Conservation (phyloP, 2,329 filamentous ascomycete species). For the Lecanosticta acicola region DNA sequence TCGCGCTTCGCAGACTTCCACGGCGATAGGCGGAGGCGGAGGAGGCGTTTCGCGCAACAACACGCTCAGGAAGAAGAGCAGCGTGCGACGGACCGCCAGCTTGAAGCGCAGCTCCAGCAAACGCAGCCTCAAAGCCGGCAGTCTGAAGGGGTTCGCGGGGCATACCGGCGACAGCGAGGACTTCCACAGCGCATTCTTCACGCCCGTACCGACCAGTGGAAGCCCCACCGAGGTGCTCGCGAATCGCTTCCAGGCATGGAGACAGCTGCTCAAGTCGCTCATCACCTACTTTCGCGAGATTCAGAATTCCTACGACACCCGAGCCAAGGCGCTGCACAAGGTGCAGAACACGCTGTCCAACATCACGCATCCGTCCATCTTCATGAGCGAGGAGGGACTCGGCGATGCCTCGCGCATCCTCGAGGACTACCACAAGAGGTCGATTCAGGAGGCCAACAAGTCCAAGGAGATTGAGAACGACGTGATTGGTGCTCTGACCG, state of each 20-base stretch:
- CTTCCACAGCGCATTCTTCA: conserved; percentile 77
- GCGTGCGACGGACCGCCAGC: conserved; percentile 66
- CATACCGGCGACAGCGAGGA: conserved; percentile 55
- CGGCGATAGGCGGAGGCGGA: conserved; percentile 35
- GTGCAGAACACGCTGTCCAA: conserved; percentile 81
- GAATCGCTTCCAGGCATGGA: conserved; percentile 89
- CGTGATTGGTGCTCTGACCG: conserved; percentile 80
- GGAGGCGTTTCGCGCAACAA: conserved; percentile 54
- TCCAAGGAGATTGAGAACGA: conserved; percentile 86
- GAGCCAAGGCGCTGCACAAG: conserved; percentile 75
- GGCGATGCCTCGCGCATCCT: conserved; percentile 79
- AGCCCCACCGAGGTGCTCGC: conserved; percentile 84
- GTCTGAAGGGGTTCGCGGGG: conserved; percentile 68
- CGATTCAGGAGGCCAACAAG: conserved; percentile 76
- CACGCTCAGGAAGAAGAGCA: conserved; percentile 84
- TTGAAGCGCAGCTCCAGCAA: conserved; percentile 75
- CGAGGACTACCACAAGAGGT: conserved; percentile 73
- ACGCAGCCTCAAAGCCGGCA: conserved; percentile 76
- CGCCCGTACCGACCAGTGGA: conserved; percentile 80
- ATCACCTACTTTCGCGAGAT: conserved; percentile 93
- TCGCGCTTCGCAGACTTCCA: conserved; percentile 37
- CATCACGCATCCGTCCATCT: conserved; percentile 65
- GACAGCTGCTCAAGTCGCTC: conserved; percentile 89
- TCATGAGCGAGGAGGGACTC: conserved; percentile 76
- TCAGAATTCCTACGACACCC: conserved; percentile 79